These are phyloP conservation scores for Saccharum spontaneum DNA, from an alignment of 176 grass and related monocot genomes.

Conservation along the genomic window DNA sequence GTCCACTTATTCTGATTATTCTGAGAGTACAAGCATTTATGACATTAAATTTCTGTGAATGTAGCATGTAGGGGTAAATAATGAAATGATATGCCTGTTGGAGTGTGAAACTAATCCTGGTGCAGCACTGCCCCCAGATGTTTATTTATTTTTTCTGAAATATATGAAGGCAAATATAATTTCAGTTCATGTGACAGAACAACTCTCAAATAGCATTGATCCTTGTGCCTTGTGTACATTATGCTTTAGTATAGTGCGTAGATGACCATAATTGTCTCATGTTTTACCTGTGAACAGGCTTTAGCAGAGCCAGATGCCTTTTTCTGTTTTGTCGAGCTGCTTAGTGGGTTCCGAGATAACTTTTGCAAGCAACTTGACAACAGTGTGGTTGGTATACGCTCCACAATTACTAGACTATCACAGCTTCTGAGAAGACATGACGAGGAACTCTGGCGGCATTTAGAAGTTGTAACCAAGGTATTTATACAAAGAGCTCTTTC, in stretches of 20 bases:
- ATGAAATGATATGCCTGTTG: background rate
- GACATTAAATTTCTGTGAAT: background rate
- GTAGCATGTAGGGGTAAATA: background rate
- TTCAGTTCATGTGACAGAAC: background rate
- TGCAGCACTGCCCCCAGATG: background rate
- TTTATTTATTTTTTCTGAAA: conserved; percentile 15
- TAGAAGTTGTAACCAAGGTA: conserved; percentile 93
- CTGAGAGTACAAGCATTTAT: conserved; percentile 1
- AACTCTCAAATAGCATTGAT: background rate
- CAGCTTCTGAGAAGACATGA: conserved; percentile 93
- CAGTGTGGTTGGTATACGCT: conserved; percentile 87
- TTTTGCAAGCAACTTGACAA: conserved; percentile 99
- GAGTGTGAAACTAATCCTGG: background rate
- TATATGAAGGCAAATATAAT: background rate
- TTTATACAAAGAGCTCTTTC: conserved; percentile 20
- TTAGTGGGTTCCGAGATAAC: conserved; percentile 93
- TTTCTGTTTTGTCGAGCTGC: conserved; percentile 90
- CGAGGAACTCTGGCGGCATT: conserved; percentile 98
- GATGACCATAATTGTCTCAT: background rate
- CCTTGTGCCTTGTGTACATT: background rate
- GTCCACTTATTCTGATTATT: conserved; percentile 31
- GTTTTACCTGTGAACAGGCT: conserved; percentile 42
- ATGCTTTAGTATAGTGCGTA: conserved; percentile 8
- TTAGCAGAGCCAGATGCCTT: conserved; percentile 78
- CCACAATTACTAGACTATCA: conserved; percentile 77